These are phyloP conservation scores for Anthostomella pinea DNA, from an alignment of 2,329 filamentous ascomycete genomes.

Conservation along the genomic window DNA sequence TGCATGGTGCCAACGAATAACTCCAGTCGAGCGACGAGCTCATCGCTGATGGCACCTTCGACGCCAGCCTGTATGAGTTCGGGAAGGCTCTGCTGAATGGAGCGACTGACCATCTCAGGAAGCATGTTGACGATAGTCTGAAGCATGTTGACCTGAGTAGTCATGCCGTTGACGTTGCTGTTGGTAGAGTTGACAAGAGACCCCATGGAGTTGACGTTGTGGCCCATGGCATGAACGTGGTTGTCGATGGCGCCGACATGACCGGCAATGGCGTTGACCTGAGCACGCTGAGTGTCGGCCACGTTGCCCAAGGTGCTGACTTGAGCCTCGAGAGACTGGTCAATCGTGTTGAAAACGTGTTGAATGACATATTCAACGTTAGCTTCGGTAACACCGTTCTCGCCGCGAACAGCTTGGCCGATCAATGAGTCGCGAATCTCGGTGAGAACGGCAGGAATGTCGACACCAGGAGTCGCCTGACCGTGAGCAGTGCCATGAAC, in stretches of 20 bases:
- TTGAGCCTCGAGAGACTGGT: slow-evolving; percentile 17
- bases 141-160: slow-evolving; percentile 16
- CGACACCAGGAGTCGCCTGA: slow-evolving; percentile 32
- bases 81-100: slow-evolving; percentile 15
- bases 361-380: slow-evolving; percentile 24
- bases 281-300: slow-evolving; percentile 5
- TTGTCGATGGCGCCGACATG: slow-evolving; percentile 27
- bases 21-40: slow-evolving; percentile 15
- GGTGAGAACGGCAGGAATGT: slow-evolving; percentile 12
- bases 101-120: slow-evolving; percentile 21
- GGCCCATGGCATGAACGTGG: slow-evolving; percentile 25
- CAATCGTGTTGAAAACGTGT: slow-evolving; percentile 22
- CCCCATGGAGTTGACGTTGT: slow-evolving; percentile 25
- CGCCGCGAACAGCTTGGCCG: slow-evolving; percentile 37
- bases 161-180: slow-evolving; percentile 17
- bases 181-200: slow-evolving; percentile 26
- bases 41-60: slow-evolving; percentile 11
- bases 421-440: slow-evolving; percentile 26
- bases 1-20: slow-evolving; percentile 2
- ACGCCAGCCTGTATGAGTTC: slow-evolving; percentile 9
- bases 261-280: slow-evolving; percentile 24
- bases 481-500: slow-evolving; percentile 39
- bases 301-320: slow-evolving; percentile 3
- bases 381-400: slow-evolving; percentile 5
- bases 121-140: slow-evolving; percentile 27